Conservation (phyloP, 176 grass and related monocot genomes). For the Rhipidocladum racemiflorum region DNA sequence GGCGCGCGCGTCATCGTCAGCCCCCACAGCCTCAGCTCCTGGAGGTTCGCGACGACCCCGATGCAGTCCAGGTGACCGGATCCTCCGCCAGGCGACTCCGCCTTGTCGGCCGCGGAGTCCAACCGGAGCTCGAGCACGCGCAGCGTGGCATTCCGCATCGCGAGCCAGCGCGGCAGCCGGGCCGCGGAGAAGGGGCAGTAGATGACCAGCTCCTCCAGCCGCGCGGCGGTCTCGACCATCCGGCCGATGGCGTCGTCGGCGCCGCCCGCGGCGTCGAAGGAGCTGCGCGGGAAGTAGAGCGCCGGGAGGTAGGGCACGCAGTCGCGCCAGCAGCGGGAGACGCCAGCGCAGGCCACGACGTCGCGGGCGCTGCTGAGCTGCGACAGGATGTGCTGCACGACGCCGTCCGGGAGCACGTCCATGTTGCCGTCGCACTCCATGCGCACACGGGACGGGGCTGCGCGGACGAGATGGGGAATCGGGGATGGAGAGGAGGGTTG, state of each 20-base stretch:
- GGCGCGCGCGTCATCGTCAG: slow-evolving; percentile 51
- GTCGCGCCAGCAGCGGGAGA: slow-evolving; percentile 62
- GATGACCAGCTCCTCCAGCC: slow-evolving; percentile 80
- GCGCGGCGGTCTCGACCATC: slow-evolving; percentile 55
- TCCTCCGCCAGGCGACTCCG: not conserved
- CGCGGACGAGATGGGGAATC: not conserved
- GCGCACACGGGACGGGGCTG: not conserved
- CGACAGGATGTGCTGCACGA: slow-evolving; percentile 75
- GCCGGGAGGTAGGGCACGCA: slow-evolving; percentile 74
- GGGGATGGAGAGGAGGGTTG: too few species aligned
- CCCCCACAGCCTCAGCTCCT: slow-evolving; percentile 76
- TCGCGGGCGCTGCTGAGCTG: slow-evolving; percentile 73
- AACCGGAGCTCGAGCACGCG: slow-evolving; percentile 79
- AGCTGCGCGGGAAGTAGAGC: slow-evolving; percentile 83
- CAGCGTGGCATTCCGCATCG: slow-evolving; percentile 42
- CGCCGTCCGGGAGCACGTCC: slow-evolving; percentile 76
- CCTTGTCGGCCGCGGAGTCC: slow-evolving; percentile 48
- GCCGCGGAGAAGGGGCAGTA: slow-evolving; percentile 83
- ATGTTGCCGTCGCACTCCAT: slow-evolving; percentile 34
- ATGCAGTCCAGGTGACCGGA: slow-evolving; percentile 54
- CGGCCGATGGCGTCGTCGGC: slow-evolving; percentile 63
- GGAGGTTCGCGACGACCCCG: slow-evolving; percentile 33
- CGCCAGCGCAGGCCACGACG: slow-evolving; percentile 66
- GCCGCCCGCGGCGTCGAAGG: slow-evolving; percentile 37
- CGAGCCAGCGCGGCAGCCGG: slow-evolving; percentile 48